Conservation (phyloP, 2,329 filamentous ascomycete species). For the Nemania abortiva region DNA sequence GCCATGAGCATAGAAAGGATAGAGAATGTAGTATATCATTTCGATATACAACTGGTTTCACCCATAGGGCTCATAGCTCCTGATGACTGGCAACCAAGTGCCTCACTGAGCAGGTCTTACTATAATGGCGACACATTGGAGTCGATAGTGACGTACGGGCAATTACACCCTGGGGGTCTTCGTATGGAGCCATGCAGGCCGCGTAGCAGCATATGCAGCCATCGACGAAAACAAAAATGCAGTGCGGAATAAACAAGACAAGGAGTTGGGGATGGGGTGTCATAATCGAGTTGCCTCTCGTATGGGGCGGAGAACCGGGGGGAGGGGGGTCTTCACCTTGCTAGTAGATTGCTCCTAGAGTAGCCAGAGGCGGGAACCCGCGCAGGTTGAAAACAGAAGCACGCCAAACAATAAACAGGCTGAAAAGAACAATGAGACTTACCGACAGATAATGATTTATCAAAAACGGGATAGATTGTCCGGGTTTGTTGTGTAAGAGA, state of each 20-base stretch:
- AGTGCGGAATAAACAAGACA: slow-evolving; percentile 29
- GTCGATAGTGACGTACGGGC: slow-evolving; percentile 10
- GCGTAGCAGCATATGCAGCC: slow-evolving; percentile 40
- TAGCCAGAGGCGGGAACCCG: slow-evolving; percentile 29
- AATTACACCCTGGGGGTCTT: slow-evolving; percentile 35
- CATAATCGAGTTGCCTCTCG: slow-evolving; percentile 6
- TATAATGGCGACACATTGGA: slow-evolving; percentile 17
- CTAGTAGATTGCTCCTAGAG: slow-evolving; percentile 38
- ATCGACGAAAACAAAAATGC: slow-evolving; percentile 17
- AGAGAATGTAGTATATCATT: slow-evolving; percentile 12
- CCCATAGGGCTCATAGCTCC: neutral
- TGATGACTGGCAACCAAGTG: slow-evolving; percentile 5
- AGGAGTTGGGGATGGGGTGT: slow-evolving; percentile 3
- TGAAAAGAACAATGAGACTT: slow-evolving; percentile 35
- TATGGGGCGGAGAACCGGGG: slow-evolving; percentile 2
- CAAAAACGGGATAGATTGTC: slow-evolving; percentile 26
- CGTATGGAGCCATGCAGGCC: slow-evolving; percentile 33
- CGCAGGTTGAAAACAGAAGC: slow-evolving; percentile 26
- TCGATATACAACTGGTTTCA: slow-evolving; percentile 5
- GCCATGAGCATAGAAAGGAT: slow-evolving; percentile 3
- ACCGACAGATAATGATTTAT: slow-evolving; percentile 36
- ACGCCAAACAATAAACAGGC: slow-evolving; percentile 27
- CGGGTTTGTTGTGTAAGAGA: slow-evolving; percentile 19
- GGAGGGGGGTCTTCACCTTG: slow-evolving; percentile 21
- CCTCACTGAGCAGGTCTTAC: slow-evolving; percentile 20